A percentile compares a stretch with the other conserved stretches of the same genome.
These are phyloP conservation scores for Fusarium sacchari DNA, from an alignment of 2,329 filamentous ascomycete genomes.

Conservation along the genomic window DNA sequence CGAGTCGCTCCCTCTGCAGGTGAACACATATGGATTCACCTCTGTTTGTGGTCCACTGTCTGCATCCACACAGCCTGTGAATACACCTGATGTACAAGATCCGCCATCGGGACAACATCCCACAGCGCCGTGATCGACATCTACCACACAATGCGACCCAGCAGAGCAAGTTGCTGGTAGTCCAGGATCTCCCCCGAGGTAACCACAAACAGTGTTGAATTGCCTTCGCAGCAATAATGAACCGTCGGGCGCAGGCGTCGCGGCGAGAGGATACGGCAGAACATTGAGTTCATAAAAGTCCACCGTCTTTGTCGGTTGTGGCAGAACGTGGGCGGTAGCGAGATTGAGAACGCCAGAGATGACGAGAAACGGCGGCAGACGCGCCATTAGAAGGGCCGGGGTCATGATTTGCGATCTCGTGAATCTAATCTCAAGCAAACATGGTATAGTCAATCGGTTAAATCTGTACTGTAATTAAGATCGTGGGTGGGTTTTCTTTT, in stretches of 20 bases:
- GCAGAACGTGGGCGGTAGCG: constrained; percentile 52
- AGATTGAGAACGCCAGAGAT: constrained; percentile 48
- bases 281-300: constrained; percentile 52
- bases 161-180: constrained; percentile 66
- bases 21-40: constrained; percentile 66
- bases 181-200: constrained; percentile 61
- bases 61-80: constrained; percentile 65
- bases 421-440: constrained; percentile 39
- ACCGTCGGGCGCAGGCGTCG: constrained; percentile 50
- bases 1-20: constrained; percentile 60
- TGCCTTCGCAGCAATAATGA: constrained; percentile 54
- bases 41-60: constrained; percentile 61
- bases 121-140: constrained; percentile 59
- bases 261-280: constrained; percentile 53
- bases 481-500: constrained; percentile 1
- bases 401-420: constrained; percentile 40
- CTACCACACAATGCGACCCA: constrained; percentile 68
- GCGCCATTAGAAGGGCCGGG: constrained; percentile 47
- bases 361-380: constrained; percentile 50
- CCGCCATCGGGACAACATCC: constrained; percentile 66
- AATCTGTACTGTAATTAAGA: constrained; percentile 7
- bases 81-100: constrained; percentile 65
- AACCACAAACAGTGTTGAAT: constrained; percentile 67
- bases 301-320: constrained; percentile 53
- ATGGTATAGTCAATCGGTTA: constrained; percentile 24